Base-by-base conservation (phyloP, 371 early-diverging fungal species). In the Mucor racemosus region DNA sequence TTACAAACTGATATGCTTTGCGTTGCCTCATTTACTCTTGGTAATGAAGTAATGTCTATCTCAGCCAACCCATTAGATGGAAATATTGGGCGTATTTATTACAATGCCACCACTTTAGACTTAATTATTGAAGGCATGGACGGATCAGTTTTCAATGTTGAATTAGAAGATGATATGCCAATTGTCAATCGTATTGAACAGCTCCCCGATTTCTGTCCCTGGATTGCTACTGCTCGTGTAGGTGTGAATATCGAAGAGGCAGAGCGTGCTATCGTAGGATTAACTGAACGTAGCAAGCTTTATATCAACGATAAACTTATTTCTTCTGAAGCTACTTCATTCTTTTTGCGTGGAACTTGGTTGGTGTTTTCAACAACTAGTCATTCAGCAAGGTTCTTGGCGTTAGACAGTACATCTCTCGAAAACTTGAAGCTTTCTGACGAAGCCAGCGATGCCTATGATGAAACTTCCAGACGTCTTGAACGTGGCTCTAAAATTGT, bases 401-500 rank as follows among this genome's bases (percentile, higher is more conserved):
- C 89, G 1, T 74, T 89, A 41, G 73, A 72, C 17, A 74, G 77
- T 53, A 55, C 65, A 1, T 17, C 68, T 17, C 63, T 77, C 17
- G 69, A 74, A n/a, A 61, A 85, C 15, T 76, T 85, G 48, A 85
- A 84, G 64, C 72, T 86, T 26, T 77, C 84, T 10, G 84, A 88
- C 53, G 76, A 82, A 54, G 70, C 76, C 7, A 78, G 76, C 26
- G 74, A 84, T 38, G 84, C 87, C 3, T 85, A 87, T 62, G 92
- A 93, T 71, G 95, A 95, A 72, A 84, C 88, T 21, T 72, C 80
- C 19, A 88, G 98, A 50, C 86, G 95, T 3, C 88, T 98, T 21
- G 99, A 99, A 80, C 90, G 97, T 60, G 98, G 97, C 9, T 82
- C 96, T 8, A 85, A 85, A 41, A 92, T 97, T 72, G 93, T 97